Evolutionary conservation across 2,329 filamentous ascomycete genomes (phyloP), one percentile per base, ranked within the genome.

Genomic region (Aspergillus pseudonomiae): DNA sequence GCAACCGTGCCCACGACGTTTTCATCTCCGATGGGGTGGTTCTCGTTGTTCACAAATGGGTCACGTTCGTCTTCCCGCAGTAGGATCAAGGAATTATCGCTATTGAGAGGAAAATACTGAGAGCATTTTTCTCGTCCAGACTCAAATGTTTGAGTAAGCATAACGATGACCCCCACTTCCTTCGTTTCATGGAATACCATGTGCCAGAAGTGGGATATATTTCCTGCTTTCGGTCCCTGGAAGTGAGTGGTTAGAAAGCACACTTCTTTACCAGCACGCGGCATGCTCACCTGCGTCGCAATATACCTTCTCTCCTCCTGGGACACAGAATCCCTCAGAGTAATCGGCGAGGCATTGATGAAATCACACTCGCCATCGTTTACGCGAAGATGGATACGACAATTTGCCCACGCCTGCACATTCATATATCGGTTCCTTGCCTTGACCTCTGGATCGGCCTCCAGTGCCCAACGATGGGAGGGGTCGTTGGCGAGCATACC

Each of bases 71-170:
- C 73, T 12, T 71, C 59, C 10, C 73, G 72, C 19, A 80, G 71
- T 83, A 69, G 67, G 70, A 78, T 84, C 0, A 83, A 83, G 5
- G 84, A 77, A 11, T 86, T 81, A 4, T 86, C 84, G 19, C 83
- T 75, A 48, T 81, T 78, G 60, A 83, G 77, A 0, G 94, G 94
- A 69, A 94, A 97, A 78, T 99, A 99, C 52, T 90, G 91, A 68
- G 87, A 92, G 78, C 94, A 98, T 78, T 97, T 97, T 77, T 96
- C 88, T 71, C 86, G 82, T 63, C 87, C 85, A 36, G 86, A 84
- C 78, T 98, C 94, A 73, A 91, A 85, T 30, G 93, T 94, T 75
- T 93, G 92, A 2, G 94, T 99, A 66, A 99, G 86, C 92, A 98
- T 97, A 62, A 98, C 89, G 59, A 98, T 90, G 62, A 98, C 92